Conservation (phyloP, 768 basidiomycete species). For the Leccinum olivaceopallidum region DNA sequence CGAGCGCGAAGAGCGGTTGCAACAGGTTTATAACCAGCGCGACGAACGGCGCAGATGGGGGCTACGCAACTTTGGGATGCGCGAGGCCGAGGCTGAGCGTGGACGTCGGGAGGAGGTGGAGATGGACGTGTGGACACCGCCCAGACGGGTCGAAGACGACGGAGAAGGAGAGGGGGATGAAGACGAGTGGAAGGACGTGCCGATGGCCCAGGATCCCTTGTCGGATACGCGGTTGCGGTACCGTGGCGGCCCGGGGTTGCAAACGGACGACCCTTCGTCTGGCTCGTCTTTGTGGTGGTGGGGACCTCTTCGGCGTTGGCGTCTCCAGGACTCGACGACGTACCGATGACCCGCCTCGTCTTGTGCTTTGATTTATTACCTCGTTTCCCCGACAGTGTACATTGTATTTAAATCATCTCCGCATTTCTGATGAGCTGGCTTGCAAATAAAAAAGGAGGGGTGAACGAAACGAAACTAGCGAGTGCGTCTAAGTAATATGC, state of each 20-base stretch:
- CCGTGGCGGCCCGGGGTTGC: neutral
- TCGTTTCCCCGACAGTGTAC: no score
- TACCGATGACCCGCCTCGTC: slow-evolving; percentile 41
- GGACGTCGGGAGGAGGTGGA: slow-evolving; percentile 26
- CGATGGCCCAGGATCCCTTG: neutral
- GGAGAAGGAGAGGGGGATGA: slow-evolving; percentile 21
- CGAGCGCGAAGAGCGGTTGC: slow-evolving; percentile 64
- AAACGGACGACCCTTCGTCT: slow-evolving; percentile 5
- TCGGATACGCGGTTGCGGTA: slow-evolving; percentile 14
- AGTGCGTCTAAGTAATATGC: slow-evolving; percentile 3
- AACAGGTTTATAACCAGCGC: slow-evolving; percentile 52
- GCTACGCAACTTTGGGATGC: slow-evolving; percentile 65
- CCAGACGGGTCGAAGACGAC: neutral
- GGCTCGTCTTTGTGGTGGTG: slow-evolving; percentile 71
- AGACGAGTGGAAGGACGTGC: slow-evolving; percentile 25
- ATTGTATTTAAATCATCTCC: no score
- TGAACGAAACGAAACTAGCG: neutral
- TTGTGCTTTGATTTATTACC: no score
- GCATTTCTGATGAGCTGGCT: neutral
- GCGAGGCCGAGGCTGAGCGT: slow-evolving; percentile 33
- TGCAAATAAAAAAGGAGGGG: neutral
- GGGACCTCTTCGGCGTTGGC: slow-evolving; percentile 74
- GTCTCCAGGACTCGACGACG: slow-evolving; percentile 73
- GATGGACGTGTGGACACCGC: slow-evolving; percentile 1
- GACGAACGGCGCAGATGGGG: slow-evolving; percentile 60